phyloP scores from a whole-genome alignment of 2,329 filamentous ascomycete species.

The Pyricularia sp. region DNA sequence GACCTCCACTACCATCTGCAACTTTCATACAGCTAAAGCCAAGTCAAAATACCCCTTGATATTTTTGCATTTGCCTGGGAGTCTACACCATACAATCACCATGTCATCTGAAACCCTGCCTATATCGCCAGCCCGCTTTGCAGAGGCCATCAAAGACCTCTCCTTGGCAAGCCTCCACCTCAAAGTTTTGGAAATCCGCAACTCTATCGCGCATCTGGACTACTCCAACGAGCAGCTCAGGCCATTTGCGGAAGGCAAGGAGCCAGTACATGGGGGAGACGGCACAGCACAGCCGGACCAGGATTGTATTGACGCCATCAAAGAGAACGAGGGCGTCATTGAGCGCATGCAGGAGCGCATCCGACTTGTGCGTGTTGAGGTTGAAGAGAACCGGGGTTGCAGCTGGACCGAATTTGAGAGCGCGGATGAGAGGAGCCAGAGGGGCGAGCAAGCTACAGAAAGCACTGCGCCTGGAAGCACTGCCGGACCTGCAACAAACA shows the following conservation, averaged over 20 bases:
- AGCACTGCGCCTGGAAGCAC: conserved; percentile 1
- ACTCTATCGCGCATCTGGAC: conserved; percentile 60
- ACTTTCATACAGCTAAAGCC: not conserved
- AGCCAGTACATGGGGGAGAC: conserved; percentile 16
- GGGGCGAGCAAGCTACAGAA: not conserved
- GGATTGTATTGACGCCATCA: conserved; percentile 62
- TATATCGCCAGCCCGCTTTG: conserved; percentile 50
- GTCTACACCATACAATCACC: not conserved
- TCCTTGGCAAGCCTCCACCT: conserved; percentile 54
- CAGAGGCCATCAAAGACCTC: conserved; percentile 53
- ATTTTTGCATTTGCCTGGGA: not conserved
- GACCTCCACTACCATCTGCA: not conserved
- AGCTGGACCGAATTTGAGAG: conserved; percentile 44
- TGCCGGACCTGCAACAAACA: not conserved
- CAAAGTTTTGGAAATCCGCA: conserved; percentile 64
- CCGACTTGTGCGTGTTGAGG: conserved; percentile 48
- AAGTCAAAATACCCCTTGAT: not conserved
- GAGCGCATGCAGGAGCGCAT: conserved; percentile 54
- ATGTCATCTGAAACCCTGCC: conserved; percentile 53
- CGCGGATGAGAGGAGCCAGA: conserved; percentile 22
- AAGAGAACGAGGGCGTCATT: conserved; percentile 59
- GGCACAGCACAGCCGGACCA: conserved; percentile 36
- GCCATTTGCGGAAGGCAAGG: conserved; percentile 47
- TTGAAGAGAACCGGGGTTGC: conserved; percentile 39
- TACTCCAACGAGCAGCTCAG: conserved; percentile 61